These are phyloP conservation scores for Cladosporium halotolerans DNA, from an alignment of 2,329 filamentous ascomycete species.

Conservation along the genomic window DNA sequence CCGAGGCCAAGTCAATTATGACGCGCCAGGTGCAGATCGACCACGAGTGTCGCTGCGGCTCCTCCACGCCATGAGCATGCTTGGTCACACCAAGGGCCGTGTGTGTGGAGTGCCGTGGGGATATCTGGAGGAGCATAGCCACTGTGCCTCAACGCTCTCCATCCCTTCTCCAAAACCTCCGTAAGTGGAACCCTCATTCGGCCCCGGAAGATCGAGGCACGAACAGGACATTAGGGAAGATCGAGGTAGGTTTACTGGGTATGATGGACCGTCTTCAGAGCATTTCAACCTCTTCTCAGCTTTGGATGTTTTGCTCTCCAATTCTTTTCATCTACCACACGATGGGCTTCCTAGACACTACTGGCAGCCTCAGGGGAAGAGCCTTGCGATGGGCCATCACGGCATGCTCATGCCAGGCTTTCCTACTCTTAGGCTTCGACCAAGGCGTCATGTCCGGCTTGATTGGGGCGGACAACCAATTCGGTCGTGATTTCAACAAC, in stretches of 20 bases:
- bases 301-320: background rate
- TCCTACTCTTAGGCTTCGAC: constrained; percentile 13
- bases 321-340: background rate
- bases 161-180: background rate
- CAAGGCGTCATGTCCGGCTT: constrained; percentile 13
- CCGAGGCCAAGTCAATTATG: too few species aligned
- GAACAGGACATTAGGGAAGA: background rate
- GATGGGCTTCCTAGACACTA: background rate
- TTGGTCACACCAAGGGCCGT: background rate
- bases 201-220: background rate
- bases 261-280: background rate
- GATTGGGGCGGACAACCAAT: constrained; percentile 12
- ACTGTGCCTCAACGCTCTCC: background rate
- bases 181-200: background rate
- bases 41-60: too few species aligned
- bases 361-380: background rate
- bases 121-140: background rate
- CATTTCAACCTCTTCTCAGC: background rate
- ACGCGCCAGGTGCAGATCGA: too few species aligned
- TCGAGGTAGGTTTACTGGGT: background rate
- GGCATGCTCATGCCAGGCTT: constrained; percentile 9
- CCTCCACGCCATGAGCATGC: too few species aligned
- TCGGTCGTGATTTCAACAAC: constrained; percentile 10
- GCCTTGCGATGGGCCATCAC: background rate
- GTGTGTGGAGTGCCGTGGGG: background rate